Conservation (phyloP, 140 eudicot genomes). For the Bidens hawaiensis region DNA sequence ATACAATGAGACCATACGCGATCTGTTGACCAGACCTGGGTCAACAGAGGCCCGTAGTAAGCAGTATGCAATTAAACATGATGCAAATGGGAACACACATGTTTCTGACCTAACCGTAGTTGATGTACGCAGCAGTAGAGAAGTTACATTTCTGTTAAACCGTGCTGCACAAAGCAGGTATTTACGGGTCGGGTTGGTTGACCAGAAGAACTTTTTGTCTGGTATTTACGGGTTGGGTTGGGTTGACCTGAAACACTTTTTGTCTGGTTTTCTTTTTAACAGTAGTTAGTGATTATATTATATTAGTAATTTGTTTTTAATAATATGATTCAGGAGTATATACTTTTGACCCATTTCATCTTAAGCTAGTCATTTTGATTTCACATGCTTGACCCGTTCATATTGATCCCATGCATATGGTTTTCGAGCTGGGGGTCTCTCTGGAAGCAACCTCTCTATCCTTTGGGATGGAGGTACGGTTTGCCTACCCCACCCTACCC, state of each 20-base stretch:
- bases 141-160: slow-evolving; percentile 79
- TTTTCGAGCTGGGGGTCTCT: too few species aligned
- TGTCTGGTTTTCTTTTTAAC: neutral
- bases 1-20: slow-evolving; percentile 94
- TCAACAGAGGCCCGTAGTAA: slow-evolving; percentile 41
- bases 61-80: slow-evolving; percentile 84
- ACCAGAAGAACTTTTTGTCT: neutral
- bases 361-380: too few species aligned
- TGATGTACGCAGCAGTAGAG: slow-evolving; percentile 78
- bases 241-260: neutral
- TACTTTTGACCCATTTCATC: neutral
- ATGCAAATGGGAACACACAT: slow-evolving; percentile 80
- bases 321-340: neutral
- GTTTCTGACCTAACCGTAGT: slow-evolving; percentile 82
- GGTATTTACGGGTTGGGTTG: neutral
- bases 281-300: neutral
- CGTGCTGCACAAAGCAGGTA: slow-evolving; percentile 99
- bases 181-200: neutral
- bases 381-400: too few species aligned
- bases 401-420: too few species aligned
- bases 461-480: too few species aligned
- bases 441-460: too few species aligned
- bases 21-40: slow-evolving; percentile 49
- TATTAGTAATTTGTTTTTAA: neutral
- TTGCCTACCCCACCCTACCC: too few species aligned